phyloP scores from a whole-genome alignment of 2,329 filamentous ascomycete genomes.

The Gnomoniopsis smithogilvyi region DNA sequence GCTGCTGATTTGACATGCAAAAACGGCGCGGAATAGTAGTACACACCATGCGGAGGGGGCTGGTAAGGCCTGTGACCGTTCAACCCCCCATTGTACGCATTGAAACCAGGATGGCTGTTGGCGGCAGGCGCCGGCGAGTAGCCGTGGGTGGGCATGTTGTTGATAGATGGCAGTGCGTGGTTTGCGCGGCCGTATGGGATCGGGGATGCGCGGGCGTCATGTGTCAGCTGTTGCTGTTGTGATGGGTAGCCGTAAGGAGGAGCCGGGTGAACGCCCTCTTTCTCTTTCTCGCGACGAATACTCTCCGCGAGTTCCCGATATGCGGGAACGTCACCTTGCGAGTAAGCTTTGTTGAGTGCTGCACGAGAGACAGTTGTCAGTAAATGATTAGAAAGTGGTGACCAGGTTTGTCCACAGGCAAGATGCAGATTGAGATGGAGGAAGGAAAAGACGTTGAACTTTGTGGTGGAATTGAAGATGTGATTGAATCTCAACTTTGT shows the following conservation, averaged over 20 bases:
- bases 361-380: conserved; percentile 12
- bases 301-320: conserved; percentile 13
- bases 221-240: background rate
- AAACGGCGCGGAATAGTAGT: background rate
- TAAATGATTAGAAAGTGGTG: background rate
- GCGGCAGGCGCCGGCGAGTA: conserved; percentile 7
- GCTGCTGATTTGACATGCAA: background rate
- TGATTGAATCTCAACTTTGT: background rate
- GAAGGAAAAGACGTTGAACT: background rate
- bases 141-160: conserved; percentile 3
- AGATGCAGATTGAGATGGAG: background rate
- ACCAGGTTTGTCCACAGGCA: background rate
- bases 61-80: conserved; percentile 12
- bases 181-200: conserved; percentile 3
- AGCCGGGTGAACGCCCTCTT: background rate
- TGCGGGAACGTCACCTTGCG: conserved; percentile 1
- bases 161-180: conserved; percentile 4
- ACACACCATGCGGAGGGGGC: conserved; percentile 14
- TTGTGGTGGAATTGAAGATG: background rate
- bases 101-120: conserved; percentile 3
- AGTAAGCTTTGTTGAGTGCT: conserved; percentile 13
- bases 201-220: background rate
- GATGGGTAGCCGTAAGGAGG: background rate
- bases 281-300: conserved; percentile 11
- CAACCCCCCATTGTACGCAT: conserved; percentile 1